Percentiles rank a stretch among this genome's conserved stretches.
Evolutionary conservation across 441 rosid species (phyloP).

Genomic region (Geranium incanum): DNA sequence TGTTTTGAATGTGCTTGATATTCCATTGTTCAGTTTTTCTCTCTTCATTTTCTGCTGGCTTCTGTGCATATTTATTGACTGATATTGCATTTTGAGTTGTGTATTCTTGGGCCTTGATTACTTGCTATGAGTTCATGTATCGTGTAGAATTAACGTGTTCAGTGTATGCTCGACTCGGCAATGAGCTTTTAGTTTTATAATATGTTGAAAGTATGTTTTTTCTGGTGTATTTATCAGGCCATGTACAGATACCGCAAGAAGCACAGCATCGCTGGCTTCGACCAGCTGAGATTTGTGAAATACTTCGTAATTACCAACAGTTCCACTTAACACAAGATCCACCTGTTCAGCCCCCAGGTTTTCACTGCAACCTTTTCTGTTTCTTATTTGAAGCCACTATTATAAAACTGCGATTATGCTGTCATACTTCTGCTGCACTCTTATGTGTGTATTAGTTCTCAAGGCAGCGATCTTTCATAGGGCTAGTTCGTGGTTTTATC

Average conservation of each 20-base stretch:
- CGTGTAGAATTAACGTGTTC: background rate
- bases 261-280: constrained; percentile 63
- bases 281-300: constrained; percentile 52
- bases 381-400: background rate
- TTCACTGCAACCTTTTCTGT: constrained; percentile 5
- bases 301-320: constrained; percentile 38
- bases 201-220: background rate
- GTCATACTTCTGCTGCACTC: background rate
- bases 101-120: background rate
- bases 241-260: constrained; percentile 44
- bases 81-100: background rate
- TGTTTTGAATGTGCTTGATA: background rate
- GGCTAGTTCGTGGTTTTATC: background rate
- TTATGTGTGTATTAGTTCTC: background rate
- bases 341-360: constrained; percentile 49
- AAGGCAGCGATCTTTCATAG: background rate
- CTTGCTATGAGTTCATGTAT: background rate
- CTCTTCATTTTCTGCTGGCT: background rate
- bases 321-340: constrained; percentile 38
- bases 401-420: background rate
- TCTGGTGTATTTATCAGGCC: constrained; percentile 29
- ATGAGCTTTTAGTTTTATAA: background rate
- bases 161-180: background rate
- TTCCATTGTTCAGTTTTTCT: background rate
- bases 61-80: background rate